Percentiles rank a stretch among this genome's conserved stretches.
Evolutionary conservation across 192 early-diverging fungal species (phyloP).

Genomic region (Coemansia pectinata): DNA sequence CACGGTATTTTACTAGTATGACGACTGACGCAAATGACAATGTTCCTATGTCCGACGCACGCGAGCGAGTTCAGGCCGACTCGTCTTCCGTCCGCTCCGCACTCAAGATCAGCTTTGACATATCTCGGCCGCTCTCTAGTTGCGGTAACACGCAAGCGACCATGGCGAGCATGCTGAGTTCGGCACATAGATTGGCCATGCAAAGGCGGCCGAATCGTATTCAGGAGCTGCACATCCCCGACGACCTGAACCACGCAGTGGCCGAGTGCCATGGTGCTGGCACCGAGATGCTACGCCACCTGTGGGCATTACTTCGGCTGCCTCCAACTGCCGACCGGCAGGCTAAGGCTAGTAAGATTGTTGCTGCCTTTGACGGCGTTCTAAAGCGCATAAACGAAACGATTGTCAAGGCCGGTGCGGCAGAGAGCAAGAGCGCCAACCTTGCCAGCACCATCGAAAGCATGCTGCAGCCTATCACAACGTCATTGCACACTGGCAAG

Average conservation of each 20-base stretch:
- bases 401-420: constrained; percentile 23
- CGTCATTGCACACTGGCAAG: constrained; percentile 34
- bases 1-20: constrained; percentile 76
- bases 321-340: constrained; percentile 31
- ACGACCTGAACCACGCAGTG: constrained; percentile 28
- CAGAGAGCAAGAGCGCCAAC: constrained; percentile 33
- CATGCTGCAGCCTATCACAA: constrained; percentile 50
- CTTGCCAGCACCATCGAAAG: constrained; percentile 34
- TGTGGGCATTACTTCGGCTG: constrained; percentile 48
- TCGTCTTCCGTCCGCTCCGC: constrained; percentile 4
- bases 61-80: background rate
- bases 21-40: constrained; percentile 21
- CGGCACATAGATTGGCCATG: constrained; percentile 19
- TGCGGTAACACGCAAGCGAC: constrained; percentile 39
- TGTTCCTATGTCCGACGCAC: background rate
- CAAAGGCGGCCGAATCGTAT: constrained; percentile 42
- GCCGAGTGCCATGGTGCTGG: constrained; percentile 53
- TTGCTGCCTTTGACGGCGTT: constrained; percentile 33
- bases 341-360: constrained; percentile 47
- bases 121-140: constrained; percentile 19
- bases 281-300: constrained; percentile 55
- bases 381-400: constrained; percentile 36
- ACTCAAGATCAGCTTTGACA: constrained; percentile 33
- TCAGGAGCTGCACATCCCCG: constrained; percentile 40
- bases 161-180: constrained; percentile 23